Evolutionary conservation across 2,329 filamentous ascomycete species (phyloP).

Genomic region (Fusarium tuaranense): DNA sequence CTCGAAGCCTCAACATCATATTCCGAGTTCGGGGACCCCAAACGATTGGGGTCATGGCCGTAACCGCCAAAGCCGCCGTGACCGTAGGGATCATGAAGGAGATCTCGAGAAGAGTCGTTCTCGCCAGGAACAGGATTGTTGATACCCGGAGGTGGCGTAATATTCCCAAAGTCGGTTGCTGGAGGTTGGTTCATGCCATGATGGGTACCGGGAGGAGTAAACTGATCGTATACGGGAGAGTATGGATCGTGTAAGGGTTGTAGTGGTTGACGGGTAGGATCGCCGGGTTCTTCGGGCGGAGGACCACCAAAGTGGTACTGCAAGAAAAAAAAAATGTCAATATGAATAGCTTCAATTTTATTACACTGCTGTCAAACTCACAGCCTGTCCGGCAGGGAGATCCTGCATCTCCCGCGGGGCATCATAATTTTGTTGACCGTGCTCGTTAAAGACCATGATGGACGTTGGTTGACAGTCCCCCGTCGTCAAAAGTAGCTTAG

Average conservation of each 20-base stretch:
- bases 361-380: slow-evolving; percentile 15
- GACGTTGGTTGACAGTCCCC: not conserved
- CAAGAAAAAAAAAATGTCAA: not conserved
- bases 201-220: slow-evolving; percentile 1
- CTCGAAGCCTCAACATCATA: slow-evolving; percentile 35
- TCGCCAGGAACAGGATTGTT: slow-evolving; percentile 28
- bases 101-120: slow-evolving; percentile 32
- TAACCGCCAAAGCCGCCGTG: slow-evolving; percentile 33
- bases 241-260: slow-evolving; percentile 31
- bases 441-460: slow-evolving; percentile 28
- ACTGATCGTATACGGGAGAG: slow-evolving; percentile 4
- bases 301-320: slow-evolving; percentile 36
- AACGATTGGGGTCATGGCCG: slow-evolving; percentile 15
- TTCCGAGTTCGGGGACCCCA: slow-evolving; percentile 21
- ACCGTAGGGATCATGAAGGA: slow-evolving; percentile 29
- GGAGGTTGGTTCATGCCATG: not conserved
- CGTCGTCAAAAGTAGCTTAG: not conserved
- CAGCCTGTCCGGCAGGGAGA: slow-evolving; percentile 37
- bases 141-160: slow-evolving; percentile 25
- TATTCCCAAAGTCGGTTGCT: not conserved
- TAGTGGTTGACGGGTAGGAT: slow-evolving; percentile 20
- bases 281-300: slow-evolving; percentile 23
- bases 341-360: not conserved
- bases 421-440: slow-evolving; percentile 30
- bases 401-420: slow-evolving; percentile 38